Evolutionary conservation across 371 early-diverging fungal genomes (phyloP), one percentile per base, ranked within the genome.

Genomic region (Gilbertella persicaria): DNA sequence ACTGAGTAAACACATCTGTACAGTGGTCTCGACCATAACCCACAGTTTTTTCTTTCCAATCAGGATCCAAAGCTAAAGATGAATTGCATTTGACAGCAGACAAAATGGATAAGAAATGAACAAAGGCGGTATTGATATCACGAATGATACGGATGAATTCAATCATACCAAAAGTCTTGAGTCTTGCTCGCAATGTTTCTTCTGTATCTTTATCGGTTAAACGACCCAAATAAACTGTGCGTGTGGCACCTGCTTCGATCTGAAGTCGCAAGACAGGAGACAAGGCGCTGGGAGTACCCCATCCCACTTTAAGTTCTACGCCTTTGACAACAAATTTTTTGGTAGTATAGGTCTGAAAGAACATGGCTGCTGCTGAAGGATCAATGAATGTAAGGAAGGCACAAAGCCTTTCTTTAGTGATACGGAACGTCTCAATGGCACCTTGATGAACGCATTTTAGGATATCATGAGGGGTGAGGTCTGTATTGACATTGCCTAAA

Each of bases 21-120:
- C 90, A 91, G 13, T 90, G 80, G 71, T 91, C 93, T 66, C 84
- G 86, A 36, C 92, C 91, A 60, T 86, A 91, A 50, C 80, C 72
- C 23, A 93, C 66, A 19, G 80, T 66, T n/a, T 76, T 69, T 14
- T 53, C 56, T 1, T 58, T 17, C 77, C 84, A 89, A 16, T 57
- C 62, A 1, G 80, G 56, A 7, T 85, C 80, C 0, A 35, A 45
- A 12, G 79, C 67, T 36, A 91, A 51, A 0, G 50, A 48, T 6
- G 62, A 46, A 17, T 90, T 86, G 24, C 85, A 86, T 28, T 83
- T 85, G 40, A 88, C 72, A 28, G 93, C 93, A 20, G 67, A 62
- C 2, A 64, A 26, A 38, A 91, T 76, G 38, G 62, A 71, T 30
- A 80, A 61, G 65, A 91, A 87, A 58, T 93, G 91, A 23, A 89